These are phyloP conservation scores for Globisporangium viniferum DNA, from an alignment of 352 stramenopile species.

Conservation along the genomic window DNA sequence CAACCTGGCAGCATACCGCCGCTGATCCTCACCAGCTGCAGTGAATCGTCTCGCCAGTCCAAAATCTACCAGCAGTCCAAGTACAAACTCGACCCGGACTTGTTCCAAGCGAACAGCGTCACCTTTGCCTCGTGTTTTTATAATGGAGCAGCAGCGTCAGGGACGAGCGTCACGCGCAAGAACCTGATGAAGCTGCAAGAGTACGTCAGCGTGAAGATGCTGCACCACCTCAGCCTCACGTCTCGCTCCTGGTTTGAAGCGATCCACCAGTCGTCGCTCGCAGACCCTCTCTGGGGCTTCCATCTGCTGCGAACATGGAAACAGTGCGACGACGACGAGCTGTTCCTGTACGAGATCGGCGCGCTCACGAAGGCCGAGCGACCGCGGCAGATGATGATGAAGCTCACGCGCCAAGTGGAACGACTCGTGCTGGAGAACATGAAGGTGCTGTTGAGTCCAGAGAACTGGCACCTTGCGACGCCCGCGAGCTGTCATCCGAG, in stretches of 20 bases:
- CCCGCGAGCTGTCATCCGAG: conserved; percentile 21
- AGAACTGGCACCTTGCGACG: conserved; percentile 55
- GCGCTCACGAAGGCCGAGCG: conserved; percentile 40
- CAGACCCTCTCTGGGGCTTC: conserved; percentile 45
- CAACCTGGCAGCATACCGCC: not conserved
- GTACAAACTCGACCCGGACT: conserved; percentile 42
- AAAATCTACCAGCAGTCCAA: conserved; percentile 34
- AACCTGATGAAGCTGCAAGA: conserved; percentile 49
- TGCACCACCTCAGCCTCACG: conserved; percentile 49
- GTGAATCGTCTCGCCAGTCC: conserved; percentile 5
- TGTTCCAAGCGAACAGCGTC: conserved; percentile 32
- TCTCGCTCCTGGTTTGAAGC: conserved; percentile 44
- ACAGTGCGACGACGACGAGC: conserved; percentile 29
- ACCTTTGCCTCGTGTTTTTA: conserved; percentile 32
- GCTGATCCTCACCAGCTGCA: conserved; percentile 11
- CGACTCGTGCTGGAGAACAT: conserved; percentile 47
- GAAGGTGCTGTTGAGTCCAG: conserved; percentile 39
- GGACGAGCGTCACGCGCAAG: conserved; percentile 16
- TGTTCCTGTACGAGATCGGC: conserved; percentile 35
- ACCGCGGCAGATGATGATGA: conserved; percentile 42
- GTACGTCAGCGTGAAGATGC: conserved; percentile 35
- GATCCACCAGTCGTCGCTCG: conserved; percentile 34
- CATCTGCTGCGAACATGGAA: conserved; percentile 48
- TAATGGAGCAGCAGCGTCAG: not conserved
- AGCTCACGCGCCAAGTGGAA: conserved; percentile 44